Evolutionary conservation across 164 flowering plant species (phyloP).

Genomic region (Magnolia officinalis): DNA sequence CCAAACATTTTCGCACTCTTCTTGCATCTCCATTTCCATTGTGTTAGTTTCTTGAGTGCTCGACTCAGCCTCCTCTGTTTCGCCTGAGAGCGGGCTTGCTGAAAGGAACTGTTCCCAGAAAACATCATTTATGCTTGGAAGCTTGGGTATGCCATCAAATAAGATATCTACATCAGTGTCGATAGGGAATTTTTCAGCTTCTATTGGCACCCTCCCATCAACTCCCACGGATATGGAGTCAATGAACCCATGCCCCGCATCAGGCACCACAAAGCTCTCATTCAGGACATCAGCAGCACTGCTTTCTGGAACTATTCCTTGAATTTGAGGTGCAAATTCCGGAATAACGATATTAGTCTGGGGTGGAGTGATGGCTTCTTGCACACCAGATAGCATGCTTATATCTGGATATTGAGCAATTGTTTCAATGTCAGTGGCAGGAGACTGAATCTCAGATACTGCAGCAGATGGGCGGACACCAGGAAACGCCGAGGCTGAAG

Average conservation of each 20-base stretch:
- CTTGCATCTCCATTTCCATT: conserved; percentile 24
- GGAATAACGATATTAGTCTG: conserved; percentile 20
- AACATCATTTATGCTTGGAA: conserved; percentile 52
- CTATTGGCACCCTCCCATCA: conserved; percentile 25
- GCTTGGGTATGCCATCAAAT: conserved; percentile 35
- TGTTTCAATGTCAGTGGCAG: conserved; percentile 17
- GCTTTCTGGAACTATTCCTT: conserved; percentile 22
- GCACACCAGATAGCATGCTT: conserved; percentile 10
- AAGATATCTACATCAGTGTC: conserved; percentile 27
- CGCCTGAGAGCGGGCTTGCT: conserved; percentile 38
- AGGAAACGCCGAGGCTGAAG: conserved; percentile 18
- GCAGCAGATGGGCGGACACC: conserved; percentile 9
- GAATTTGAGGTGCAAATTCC: conserved; percentile 14
- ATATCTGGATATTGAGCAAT: conserved; percentile 17
- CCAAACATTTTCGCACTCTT: conserved; percentile 28
- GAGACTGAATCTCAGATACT: conserved; percentile 32
- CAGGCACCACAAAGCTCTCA: conserved; percentile 17
- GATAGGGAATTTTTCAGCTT: conserved; percentile 21
- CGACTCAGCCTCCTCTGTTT: conserved; percentile 37
- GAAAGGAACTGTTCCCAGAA: conserved; percentile 45
- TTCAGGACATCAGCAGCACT: conserved; percentile 16
- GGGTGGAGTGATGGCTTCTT: conserved; percentile 1
- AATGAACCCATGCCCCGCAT: conserved; percentile 13
- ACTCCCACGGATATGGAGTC: conserved; percentile 24
- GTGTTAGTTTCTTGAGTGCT: conserved; percentile 21